phyloP scores from a whole-genome alignment of 257 asterid genomes.

The Solanum virginianum region DNA sequence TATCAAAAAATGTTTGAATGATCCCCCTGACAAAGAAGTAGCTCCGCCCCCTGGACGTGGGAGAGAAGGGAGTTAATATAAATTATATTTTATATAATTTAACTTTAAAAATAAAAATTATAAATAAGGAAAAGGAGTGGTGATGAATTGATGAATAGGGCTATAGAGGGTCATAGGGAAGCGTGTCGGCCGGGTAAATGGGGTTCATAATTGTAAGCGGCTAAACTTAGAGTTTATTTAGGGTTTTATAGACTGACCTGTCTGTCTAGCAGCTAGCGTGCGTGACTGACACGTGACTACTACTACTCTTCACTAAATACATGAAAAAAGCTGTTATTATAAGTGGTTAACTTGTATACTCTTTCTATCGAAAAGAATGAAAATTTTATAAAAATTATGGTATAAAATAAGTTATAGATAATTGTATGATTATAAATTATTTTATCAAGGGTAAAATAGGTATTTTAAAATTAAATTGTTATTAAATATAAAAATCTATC shows the following conservation, averaged over 20 bases:
- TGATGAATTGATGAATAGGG: not conserved
- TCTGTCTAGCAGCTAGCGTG: constrained; percentile 1
- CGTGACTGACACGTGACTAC: constrained; percentile 13
- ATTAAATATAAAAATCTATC: too few species aligned
- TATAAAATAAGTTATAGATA: too few species aligned
- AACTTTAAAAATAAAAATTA: too few species aligned
- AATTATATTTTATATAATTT: too few species aligned
- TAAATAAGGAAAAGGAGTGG: too few species aligned
- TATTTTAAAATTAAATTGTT: too few species aligned
- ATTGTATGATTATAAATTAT: too few species aligned
- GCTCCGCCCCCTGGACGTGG: too few species aligned
- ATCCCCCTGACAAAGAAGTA: too few species aligned
- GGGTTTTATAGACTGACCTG: not conserved
- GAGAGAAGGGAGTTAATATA: too few species aligned
- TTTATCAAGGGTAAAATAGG: too few species aligned
- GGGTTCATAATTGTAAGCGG: not conserved
- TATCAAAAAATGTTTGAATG: rapidly evolving
- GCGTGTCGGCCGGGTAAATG: not conserved
- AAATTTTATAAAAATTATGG: too few species aligned
- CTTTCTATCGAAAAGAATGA: not conserved
- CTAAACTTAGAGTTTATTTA: not conserved
- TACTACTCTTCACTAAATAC: not conserved
- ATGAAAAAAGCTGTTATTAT: not conserved
- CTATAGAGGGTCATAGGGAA: not conserved
- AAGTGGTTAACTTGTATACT: not conserved